Evolutionary conservation across 164 flowering plant genomes (phyloP).

Genomic region (Stephania japonica): DNA sequence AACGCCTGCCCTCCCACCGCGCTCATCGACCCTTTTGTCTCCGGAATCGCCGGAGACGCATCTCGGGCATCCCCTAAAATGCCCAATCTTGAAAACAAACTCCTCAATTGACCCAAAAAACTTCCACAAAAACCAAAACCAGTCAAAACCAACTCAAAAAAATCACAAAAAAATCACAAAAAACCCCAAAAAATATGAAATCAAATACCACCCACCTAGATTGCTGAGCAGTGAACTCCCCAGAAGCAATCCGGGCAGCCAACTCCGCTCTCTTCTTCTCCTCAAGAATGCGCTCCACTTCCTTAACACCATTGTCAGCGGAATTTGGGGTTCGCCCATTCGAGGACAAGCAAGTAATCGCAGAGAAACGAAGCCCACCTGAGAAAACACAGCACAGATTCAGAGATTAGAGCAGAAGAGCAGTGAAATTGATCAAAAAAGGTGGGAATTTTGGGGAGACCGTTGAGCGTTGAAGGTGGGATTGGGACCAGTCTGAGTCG

Average conservation of each 20-base stretch:
- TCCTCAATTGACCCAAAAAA: constrained; percentile 37
- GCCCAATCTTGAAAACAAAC: constrained; percentile 53
- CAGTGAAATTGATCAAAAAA: not conserved
- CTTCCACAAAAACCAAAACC: constrained; percentile 25
- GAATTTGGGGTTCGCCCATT: constrained; percentile 55
- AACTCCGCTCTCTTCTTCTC: constrained; percentile 73
- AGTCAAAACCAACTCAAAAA: constrained; percentile 1
- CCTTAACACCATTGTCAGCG: constrained; percentile 33
- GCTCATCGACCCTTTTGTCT: constrained; percentile 66
- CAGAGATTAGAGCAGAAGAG: not conserved
- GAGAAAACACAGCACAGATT: not conserved
- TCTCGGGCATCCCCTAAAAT: constrained; percentile 26
- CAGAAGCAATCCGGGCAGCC: constrained; percentile 81
- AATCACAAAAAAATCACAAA: not conserved
- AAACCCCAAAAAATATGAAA: not conserved
- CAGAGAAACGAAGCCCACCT: constrained; percentile 18
- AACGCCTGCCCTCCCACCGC: constrained; percentile 70
- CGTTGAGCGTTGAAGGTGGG: constrained; percentile 1
- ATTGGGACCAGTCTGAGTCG: constrained; percentile 13
- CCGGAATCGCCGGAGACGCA: constrained; percentile 53
- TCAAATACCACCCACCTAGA: constrained; percentile 66
- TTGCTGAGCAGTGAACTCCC: constrained; percentile 69
- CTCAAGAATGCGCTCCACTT: constrained; percentile 40
- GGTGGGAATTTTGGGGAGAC: not conserved
- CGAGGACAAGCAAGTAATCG: constrained; percentile 36